A percentile compares a stretch with the other conserved stretches of the same genome.
phyloP scores from a whole-genome alignment of 2,329 filamentous ascomycete genomes.

The Rutstroemia sp. region DNA sequence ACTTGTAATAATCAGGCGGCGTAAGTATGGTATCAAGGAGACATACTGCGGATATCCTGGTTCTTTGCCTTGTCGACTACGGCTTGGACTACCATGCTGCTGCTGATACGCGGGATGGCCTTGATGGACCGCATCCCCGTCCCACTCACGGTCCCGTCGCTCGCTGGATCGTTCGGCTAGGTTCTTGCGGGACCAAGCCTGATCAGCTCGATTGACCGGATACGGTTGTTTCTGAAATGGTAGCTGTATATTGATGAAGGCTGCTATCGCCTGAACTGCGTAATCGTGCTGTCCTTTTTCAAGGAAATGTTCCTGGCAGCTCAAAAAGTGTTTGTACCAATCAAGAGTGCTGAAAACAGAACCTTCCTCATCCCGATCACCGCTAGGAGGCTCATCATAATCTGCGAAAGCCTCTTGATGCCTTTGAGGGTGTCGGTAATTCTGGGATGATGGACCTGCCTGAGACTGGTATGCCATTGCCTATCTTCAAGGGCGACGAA shows the following conservation, averaged over 20 bases:
- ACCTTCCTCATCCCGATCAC: constrained; percentile 24
- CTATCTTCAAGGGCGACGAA: constrained; percentile 1
- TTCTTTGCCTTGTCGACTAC: background rate
- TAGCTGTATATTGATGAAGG: constrained; percentile 85
- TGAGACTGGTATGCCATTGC: constrained; percentile 9
- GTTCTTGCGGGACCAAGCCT: background rate
- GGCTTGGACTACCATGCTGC: background rate
- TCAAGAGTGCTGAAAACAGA: constrained; percentile 75
- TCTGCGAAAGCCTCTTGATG: background rate
- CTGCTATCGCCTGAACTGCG: constrained; percentile 81
- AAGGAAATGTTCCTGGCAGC: constrained; percentile 77
- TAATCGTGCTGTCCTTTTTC: constrained; percentile 81
- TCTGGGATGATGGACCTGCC: constrained; percentile 6
- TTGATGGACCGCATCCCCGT: background rate
- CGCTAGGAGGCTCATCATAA: background rate
- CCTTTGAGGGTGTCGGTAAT: constrained; percentile 2
- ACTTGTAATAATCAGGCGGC: constrained; percentile 82
- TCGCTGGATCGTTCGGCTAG: background rate
- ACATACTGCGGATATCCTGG: constrained; percentile 33
- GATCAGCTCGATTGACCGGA: constrained; percentile 8
- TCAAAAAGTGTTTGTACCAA: constrained; percentile 88
- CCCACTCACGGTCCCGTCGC: background rate
- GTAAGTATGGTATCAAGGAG: constrained; percentile 80
- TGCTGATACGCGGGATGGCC: background rate
- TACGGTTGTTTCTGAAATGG: constrained; percentile 63